Evolutionary conservation across 2,329 filamentous ascomycete genomes (phyloP).

Genomic region (Incumbomyces delicatus): DNA sequence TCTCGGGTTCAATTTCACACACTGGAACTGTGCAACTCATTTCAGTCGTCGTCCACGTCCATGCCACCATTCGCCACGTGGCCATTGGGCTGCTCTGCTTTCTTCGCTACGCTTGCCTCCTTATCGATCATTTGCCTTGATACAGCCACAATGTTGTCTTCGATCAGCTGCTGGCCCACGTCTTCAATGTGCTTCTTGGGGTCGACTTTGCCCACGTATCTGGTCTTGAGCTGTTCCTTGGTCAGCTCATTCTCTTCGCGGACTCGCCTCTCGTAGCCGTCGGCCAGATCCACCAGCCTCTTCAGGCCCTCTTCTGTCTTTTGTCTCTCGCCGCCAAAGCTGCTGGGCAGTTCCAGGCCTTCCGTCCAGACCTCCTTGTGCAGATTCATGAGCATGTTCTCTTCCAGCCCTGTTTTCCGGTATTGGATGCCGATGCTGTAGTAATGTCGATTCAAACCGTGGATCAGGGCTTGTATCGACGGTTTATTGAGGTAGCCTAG

Average conservation of each 20-base stretch:
- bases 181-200: slow-evolving; percentile 99
- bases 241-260: slow-evolving; percentile 97
- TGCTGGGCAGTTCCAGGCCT: slow-evolving; percentile 91
- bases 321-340: slow-evolving; percentile 75
- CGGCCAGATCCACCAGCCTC: slow-evolving; percentile 76
- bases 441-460: slow-evolving; percentile 96
- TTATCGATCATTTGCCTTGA: slow-evolving; percentile 99
- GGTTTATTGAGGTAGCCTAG: slow-evolving; percentile 97
- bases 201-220: slow-evolving; percentile 97
- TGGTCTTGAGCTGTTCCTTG: slow-evolving; percentile 95
- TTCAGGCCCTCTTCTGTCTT: slow-evolving; percentile 83
- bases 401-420: slow-evolving; percentile 90
- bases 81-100: slow-evolving; percentile 43
- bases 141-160: slow-evolving; percentile 99
- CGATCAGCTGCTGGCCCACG: slow-evolving; percentile 90
- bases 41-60: slow-evolving; percentile 55
- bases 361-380: slow-evolving; percentile 99
- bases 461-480: slow-evolving; percentile 97
- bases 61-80: slow-evolving; percentile 46
- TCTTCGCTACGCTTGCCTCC: slow-evolving; percentile 82
- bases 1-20: too few relatives aligned
- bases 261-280: slow-evolving; percentile 96
- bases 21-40: too few relatives aligned
- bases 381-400: slow-evolving; percentile 99
- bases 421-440: slow-evolving; percentile 99